Evolutionary conservation across 371 early-diverging fungal species (phyloP).

Genomic region (Chytridiales sp.): DNA sequence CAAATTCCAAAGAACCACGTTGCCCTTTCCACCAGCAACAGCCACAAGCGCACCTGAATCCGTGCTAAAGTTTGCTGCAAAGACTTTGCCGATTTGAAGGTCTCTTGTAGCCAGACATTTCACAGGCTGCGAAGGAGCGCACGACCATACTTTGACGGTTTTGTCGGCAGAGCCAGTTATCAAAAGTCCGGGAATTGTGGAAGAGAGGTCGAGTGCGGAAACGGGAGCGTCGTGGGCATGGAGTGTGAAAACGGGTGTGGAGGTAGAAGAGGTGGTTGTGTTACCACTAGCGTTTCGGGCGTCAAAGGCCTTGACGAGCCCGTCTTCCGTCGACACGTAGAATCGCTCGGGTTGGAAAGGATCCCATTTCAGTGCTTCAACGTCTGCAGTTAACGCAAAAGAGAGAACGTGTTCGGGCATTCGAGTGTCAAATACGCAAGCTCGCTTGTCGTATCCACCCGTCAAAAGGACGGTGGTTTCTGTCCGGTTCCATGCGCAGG

Average conservation of each 20-base stretch:
- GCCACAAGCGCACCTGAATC: constrained; percentile 84
- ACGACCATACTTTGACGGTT: constrained; percentile 87
- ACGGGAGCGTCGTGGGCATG: constrained; percentile 92
- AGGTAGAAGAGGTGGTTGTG: constrained; percentile 18
- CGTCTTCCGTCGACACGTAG: constrained; percentile 76
- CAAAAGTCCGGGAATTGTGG: constrained; percentile 70
- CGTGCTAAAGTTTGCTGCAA: constrained; percentile 79
- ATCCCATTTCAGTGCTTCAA: constrained; percentile 90
- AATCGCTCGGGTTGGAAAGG: constrained; percentile 72
- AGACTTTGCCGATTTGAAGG: constrained; percentile 71
- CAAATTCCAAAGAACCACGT: constrained; percentile 88
- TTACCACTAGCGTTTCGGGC: constrained; percentile 45
- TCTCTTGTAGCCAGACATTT: constrained; percentile 24
- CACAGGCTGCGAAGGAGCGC: constrained; percentile 52
- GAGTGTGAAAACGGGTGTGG: constrained; percentile 75
- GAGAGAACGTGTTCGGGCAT: constrained; percentile 63
- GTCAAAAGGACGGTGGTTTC: constrained; percentile 83
- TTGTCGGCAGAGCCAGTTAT: constrained; percentile 94
- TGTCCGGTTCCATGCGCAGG: constrained; percentile 83
- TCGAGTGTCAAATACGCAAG: constrained; percentile 84
- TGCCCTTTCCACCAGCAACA: constrained; percentile 84
- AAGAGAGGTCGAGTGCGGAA: constrained; percentile 81
- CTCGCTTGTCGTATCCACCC: constrained; percentile 86
- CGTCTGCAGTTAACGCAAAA: constrained; percentile 77
- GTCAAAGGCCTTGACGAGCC: constrained; percentile 86